Evolutionary conservation across 2,329 filamentous ascomycete genomes (phyloP), one percentile per base, ranked within the genome.

Genomic region (Fusarium begoniae): DNA sequence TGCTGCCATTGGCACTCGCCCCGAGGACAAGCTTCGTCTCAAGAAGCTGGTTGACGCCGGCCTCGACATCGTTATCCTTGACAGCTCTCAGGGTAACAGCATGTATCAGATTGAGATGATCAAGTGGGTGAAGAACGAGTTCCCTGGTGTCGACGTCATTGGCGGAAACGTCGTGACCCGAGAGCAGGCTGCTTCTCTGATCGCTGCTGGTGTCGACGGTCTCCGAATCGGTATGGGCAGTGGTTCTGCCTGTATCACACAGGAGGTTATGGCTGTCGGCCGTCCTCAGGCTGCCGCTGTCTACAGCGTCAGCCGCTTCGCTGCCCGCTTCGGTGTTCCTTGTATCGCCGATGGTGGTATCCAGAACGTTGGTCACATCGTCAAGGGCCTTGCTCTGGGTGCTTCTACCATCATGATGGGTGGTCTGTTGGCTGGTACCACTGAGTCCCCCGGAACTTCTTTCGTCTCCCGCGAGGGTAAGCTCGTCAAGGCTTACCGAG

Each of bases 101-200:
- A 95, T 98, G 88, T 99, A 96, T 89, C 96, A 98, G 87, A 92
- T 98, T 74, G 94, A 98, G 71, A 99, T 99, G 96, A 91, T 99
- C 87, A 95, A 95, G 85, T 98, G 92, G 88, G 89, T 96, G 87
- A 99, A 99, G 89, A 83, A 92, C 77, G 94, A 92, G 78, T 96
- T 92, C 87, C 94, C 96, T 38, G 86, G 88, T 56, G 88, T 99
- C 73, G 95, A 99, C 78, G 96, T 99, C 82, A 98, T 99, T 81
- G 97, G 93, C 81, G 96, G 96, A 86, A 99, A 99, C 85, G 96
- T 99, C 77, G 96, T 99, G 79, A 99, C 96, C 65, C 92, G 96
- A 63, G 96, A 98, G 83, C 96, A 99, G 87, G 96, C 96, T 76
- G 96, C 97, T 60, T 87, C 90, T 72, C 87, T 99, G 77, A 98